Percentiles rank a stretch among this genome's conserved stretches.
These are phyloP conservation scores for Xerocomus cyaneibrunnescens DNA, from an alignment of 1,284 basidiomycete genomes.

Conservation along the genomic window DNA sequence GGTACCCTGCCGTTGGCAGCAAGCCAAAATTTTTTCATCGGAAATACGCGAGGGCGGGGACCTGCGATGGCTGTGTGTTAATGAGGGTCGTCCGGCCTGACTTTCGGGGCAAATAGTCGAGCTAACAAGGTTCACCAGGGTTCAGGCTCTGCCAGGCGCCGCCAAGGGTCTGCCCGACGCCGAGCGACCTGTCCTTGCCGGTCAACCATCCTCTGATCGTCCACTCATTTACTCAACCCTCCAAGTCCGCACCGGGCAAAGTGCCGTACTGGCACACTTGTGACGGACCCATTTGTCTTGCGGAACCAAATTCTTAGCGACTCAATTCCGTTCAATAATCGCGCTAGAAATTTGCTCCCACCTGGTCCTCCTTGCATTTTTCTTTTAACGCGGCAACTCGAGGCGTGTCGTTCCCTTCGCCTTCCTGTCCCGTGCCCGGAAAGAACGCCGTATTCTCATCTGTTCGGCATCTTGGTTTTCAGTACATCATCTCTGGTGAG, in stretches of 20 bases:
- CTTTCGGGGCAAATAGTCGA: conserved; percentile 35
- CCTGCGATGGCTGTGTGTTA: conserved; percentile 41
- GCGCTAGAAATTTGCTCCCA: conserved; percentile 37
- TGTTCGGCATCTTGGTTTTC: conserved; percentile 26
- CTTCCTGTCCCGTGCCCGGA: conserved; percentile 17
- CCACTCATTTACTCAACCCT: conserved; percentile 30
- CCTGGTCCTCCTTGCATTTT: conserved; percentile 26
- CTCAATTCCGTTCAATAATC: conserved; percentile 39
- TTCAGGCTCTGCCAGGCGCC: conserved; percentile 32
- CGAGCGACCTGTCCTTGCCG: conserved; percentile 22
- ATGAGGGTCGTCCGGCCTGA: conserved; percentile 33
- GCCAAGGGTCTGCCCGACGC: conserved; percentile 34
- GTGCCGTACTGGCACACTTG: conserved; percentile 29
- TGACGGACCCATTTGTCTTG: conserved; percentile 36
- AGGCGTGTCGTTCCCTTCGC: conserved; percentile 15
- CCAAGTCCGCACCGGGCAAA: conserved; percentile 22
- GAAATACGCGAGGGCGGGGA: conserved; percentile 41
- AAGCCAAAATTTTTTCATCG: conserved; percentile 37
- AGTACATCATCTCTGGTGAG: conserved; percentile 38
- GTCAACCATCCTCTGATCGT: conserved; percentile 19
- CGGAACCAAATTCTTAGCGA: conserved; percentile 41
- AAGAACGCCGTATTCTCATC: conserved; percentile 13
- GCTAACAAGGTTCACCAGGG: conserved; percentile 33
- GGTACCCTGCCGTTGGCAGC: conserved; percentile 22
- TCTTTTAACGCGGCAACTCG: conserved; percentile 19